Base-by-base conservation (phyloP, 805 yeast species). In the Pachysolen tannophilus region DNA sequence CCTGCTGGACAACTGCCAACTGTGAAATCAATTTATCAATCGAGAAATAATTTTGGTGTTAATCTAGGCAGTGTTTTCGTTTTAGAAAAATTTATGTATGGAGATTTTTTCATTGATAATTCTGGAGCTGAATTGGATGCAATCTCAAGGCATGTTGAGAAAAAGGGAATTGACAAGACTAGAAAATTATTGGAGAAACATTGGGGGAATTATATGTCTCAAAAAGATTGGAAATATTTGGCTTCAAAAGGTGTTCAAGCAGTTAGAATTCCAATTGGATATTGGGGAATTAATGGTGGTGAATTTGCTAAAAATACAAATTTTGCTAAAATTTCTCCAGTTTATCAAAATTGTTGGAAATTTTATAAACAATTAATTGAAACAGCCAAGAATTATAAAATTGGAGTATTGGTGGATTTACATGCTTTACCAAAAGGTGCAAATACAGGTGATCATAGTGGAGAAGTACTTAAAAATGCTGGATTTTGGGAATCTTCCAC, bases 351-450 rank as follows among this genome's bases (percentile, higher is more conserved):
- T 45, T 80, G 95, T 0, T 90, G 97, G 97, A 53, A 53, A 5
- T 61, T 67, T 15, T 65, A 80, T 41, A 75, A 73, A 52, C 42
- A 55, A 19, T 64, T 75, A 36, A 65, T 87, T 28, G 63, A 66
- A 30, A 70, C 63, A 34, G 97, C 97, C 2, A 67, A 52, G 0
- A 41, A 63, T 14, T 56, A 75, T 45, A 65, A 70, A 20, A 90
- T 90, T 39, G 82, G 86, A 9, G 77, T 90, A 1, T 48, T 90
- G 35, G 69, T 90, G 11, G 97, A 90, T 56, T 48, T 90, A 28
- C 97, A 92, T 57, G 97, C 82, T 0, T 56, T 90, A 8, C 97
- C 97, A 4, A 86, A 85, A 10, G 97, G 97, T 25, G 97, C 97
- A 17, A 90, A 92, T 50, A 70, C 76, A 1, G 82, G 78, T 21